Conservation (phyloP, 1,284 basidiomycete genomes). For the Melampsora larici-populina region DNA sequence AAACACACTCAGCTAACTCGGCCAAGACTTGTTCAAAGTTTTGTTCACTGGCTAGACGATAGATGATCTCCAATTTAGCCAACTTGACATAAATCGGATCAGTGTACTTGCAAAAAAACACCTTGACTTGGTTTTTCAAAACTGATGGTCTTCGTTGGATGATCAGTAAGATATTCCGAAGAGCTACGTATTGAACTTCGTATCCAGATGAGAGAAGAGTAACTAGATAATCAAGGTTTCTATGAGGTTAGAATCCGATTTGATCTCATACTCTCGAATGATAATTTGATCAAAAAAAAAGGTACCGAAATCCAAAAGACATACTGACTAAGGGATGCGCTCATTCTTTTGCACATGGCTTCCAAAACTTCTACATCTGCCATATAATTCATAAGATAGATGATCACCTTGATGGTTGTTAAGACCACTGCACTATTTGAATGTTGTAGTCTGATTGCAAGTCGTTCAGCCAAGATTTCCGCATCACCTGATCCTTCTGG, state of each 20-base stretch:
- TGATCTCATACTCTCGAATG: not conserved
- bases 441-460: constrained; percentile 84
- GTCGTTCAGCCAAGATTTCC: constrained; percentile 86
- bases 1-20: constrained; percentile 82
- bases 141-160: constrained; percentile 90
- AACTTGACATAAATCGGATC: constrained; percentile 97
- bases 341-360: constrained; percentile 52
- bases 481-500: constrained; percentile 84
- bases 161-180: constrained; percentile 93
- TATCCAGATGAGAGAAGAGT: constrained; percentile 91
- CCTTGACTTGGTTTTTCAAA: constrained; percentile 92
- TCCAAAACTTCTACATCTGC: constrained; percentile 67
- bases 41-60: constrained; percentile 81
- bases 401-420: constrained; percentile 87
- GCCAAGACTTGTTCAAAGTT: constrained; percentile 88
- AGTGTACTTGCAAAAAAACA: constrained; percentile 99
- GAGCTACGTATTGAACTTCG: constrained; percentile 96
- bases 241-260: constrained; percentile 7
- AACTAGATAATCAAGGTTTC: constrained; percentile 60
- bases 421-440: constrained; percentile 92
- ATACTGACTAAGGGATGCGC: constrained; percentile 77
- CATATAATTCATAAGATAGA: constrained; percentile 99
- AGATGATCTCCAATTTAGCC: constrained; percentile 98
- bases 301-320: not conserved
- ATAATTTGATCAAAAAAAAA: not conserved